phyloP scores from a whole-genome alignment of 2,329 filamentous ascomycete genomes.

The Arthrobotrys iridis region DNA sequence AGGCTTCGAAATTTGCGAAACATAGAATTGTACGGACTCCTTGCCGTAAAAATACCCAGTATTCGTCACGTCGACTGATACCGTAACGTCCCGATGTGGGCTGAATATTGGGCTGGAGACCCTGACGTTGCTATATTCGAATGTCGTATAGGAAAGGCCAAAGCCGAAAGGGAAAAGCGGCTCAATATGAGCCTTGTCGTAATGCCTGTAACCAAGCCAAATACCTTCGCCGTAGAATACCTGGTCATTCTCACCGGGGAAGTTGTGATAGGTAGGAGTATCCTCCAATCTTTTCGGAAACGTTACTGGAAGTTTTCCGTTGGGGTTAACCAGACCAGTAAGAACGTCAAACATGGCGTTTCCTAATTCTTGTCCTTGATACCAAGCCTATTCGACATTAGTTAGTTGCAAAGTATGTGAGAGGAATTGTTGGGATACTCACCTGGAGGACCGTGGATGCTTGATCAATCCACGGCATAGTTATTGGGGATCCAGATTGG shows the following conservation, averaged over 20 bases:
- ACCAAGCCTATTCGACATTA: conserved; percentile 73
- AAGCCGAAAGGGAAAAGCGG: conserved; percentile 82
- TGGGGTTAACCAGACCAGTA: conserved; percentile 78
- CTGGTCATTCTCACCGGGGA: conserved; percentile 71
- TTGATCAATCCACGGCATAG: conserved; percentile 74
- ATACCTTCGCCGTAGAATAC: conserved; percentile 82
- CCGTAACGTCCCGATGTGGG: conserved; percentile 47
- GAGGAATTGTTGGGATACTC: conserved; percentile 39
- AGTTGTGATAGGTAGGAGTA: conserved; percentile 81
- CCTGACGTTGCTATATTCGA: conserved; percentile 61
- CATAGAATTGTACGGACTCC: conserved; percentile 59
- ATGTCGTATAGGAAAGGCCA: conserved; percentile 80
- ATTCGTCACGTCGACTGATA: conserved; percentile 59
- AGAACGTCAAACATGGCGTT: conserved; percentile 82
- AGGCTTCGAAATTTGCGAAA: conserved; percentile 57
- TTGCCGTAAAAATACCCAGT: conserved; percentile 57
- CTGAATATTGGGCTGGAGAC: conserved; percentile 56
- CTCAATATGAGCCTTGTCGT: conserved; percentile 73
- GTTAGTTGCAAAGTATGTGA: conserved; percentile 14
- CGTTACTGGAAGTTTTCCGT: conserved; percentile 76
- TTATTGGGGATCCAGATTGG: conserved; percentile 79
- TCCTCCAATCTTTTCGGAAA: conserved; percentile 76
- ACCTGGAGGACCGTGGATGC: conserved; percentile 63
- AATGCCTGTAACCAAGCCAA: conserved; percentile 83
- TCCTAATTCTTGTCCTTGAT: conserved; percentile 85